Base-by-base conservation (phyloP, 768 basidiomycete species). In the Amanita thiersii region DNA sequence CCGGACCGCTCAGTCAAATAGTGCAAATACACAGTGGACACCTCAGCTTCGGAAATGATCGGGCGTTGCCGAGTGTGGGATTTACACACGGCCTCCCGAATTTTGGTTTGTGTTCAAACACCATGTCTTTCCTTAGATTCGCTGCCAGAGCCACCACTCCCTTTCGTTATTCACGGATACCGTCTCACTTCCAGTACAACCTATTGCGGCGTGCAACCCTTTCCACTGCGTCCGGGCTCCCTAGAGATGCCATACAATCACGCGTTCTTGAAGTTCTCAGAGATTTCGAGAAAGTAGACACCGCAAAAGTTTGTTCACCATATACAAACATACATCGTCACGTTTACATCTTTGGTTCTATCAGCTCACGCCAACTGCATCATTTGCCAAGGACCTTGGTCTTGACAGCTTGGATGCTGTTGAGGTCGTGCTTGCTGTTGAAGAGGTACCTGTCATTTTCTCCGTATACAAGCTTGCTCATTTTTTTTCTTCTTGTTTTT, bases 401-500 rank as follows among this genome's bases (percentile, higher is more conserved):
- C 73, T 96, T 23, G 96, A 99, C 65, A 97, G 92, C 54, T 68
- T 99, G 58, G 96, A 99, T 61, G 77, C 92, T 14, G 93, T 99
- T 14, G 96, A 99, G 62, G 92, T 97, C 19, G 88, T 98, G 53
- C 96, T 99, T 92, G 91, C 94, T 29, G 84, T 99, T 51, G 96
- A 99, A 67, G 96, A 92, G 77, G 84, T 79, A 51, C 17, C 56
- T 32, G 20, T 40, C 15, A 39, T 48, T 18, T 17, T 26, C 14
- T 31, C 38, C 43, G 30, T 43, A 20, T 24, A 43, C 21, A 37
- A 24, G 12, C 24, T 9, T 26, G 23, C 21, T 8, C 14, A 15
- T 46, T 10, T 39, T n/a, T 15, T 34, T 42, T 31, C 14, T 41
- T 45, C 41, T 29, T n/a, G n/a, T 29, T 5, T 32, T 23, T 41